Base-by-base conservation (phyloP, 352 stramenopile genomes). In the Phytopythium ostracodes region DNA sequence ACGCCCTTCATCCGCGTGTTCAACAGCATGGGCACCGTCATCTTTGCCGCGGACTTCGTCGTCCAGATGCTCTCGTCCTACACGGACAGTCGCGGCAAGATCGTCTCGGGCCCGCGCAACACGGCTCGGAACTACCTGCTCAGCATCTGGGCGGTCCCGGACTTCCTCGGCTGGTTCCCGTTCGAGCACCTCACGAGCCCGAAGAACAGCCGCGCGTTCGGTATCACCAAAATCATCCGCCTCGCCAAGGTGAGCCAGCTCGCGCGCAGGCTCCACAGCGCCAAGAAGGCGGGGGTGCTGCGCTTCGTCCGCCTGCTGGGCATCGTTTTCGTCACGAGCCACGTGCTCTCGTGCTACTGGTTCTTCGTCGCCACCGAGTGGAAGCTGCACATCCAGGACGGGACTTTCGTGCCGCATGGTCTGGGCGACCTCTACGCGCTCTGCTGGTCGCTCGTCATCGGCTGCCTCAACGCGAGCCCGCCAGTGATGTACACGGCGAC, bases 81-180 rank as follows among this genome's bases (percentile, higher is more conserved):
- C 66, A 72, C 65, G 2, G 76, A 82, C 24, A 67, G 75, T 29
- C 73, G 75, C 25, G 78, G 81, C 17, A 67, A 77, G 29, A 43
- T 90, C n/a, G 56, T 90, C 27, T 87, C 77, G 0, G 81, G 77
- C 0, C 75, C 77, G 0, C 59, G 47, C 9, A 63, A 70, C 31
- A 90, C 81, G 4, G 55, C 70, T 1, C 62, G 51, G 17, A 71
- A 88, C 62, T 90, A 90, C 57, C 33, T 90, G 17, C 17, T 77
- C 12, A 87, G 79, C 55, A 46, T 72, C 14, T 86, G 78, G 78
- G 81, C 79, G 3, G 33, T 88, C 7, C 73, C 77, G 0, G 81
- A 90, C 38, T 82, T 90, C 27, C 66, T 90, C n/a, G 82, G 75
- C 40, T 90, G 76, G 76, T 87, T 90, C 53, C 81, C 79, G 9